Conservation (phyloP, 2,329 filamentous ascomycete species). For the Madurella fahalii region DNA sequence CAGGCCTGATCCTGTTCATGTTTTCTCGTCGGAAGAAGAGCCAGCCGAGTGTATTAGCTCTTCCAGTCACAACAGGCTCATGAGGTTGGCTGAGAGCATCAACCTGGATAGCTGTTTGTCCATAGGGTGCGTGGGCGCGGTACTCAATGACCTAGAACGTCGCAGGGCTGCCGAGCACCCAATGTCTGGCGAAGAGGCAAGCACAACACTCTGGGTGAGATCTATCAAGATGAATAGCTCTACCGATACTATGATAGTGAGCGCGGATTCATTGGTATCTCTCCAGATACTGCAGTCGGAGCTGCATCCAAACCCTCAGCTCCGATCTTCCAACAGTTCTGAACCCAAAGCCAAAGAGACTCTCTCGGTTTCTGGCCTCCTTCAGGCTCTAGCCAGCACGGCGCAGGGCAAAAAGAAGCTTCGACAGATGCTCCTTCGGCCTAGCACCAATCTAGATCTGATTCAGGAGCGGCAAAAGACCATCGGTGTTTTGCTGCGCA, state of each 20-base stretch:
- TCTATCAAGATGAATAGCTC: constrained; percentile 73
- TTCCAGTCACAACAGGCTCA: constrained; percentile 58
- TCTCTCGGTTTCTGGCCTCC: constrained; percentile 78
- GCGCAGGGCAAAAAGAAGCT: constrained; percentile 72
- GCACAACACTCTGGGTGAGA: constrained; percentile 55
- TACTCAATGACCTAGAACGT: constrained; percentile 74
- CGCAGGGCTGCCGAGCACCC: constrained; percentile 60
- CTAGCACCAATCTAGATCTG: constrained; percentile 61
- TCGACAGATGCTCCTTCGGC: constrained; percentile 77
- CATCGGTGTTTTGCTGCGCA: constrained; percentile 61
- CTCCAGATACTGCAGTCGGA: constrained; percentile 84
- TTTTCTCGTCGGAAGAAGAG: constrained; percentile 39
- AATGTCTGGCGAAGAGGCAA: constrained; percentile 52
- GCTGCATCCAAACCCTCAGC: constrained; percentile 75
- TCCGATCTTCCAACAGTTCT: constrained; percentile 61
- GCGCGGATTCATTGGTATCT: constrained; percentile 71
- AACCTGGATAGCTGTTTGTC: constrained; percentile 71
- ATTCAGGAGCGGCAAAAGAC: constrained; percentile 70
- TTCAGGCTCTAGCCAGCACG: constrained; percentile 69
- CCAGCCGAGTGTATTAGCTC: constrained; percentile 39
- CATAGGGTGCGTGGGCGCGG: constrained; percentile 81
- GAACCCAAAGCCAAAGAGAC: constrained; percentile 70
- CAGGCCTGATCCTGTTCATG: constrained; percentile 52
- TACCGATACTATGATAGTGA: constrained; percentile 67
- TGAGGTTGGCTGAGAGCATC: constrained; percentile 66